These are phyloP conservation scores for Periconia sp. DNA, from an alignment of 2,329 filamentous ascomycete species.

Conservation along the genomic window DNA sequence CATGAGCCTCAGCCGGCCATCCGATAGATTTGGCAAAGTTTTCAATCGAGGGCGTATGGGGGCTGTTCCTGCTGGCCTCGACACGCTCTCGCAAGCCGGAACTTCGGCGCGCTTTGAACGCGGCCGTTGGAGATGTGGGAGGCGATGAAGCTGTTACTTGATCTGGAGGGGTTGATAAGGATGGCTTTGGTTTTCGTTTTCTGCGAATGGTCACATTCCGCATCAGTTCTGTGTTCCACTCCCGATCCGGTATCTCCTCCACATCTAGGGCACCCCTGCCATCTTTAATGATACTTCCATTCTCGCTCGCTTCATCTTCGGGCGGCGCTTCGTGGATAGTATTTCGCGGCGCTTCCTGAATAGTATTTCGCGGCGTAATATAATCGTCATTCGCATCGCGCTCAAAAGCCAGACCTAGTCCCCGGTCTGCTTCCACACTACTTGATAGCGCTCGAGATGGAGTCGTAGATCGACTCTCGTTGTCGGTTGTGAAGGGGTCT, in stretches of 20 bases:
- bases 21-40: constrained; percentile 53
- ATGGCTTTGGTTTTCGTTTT: constrained; percentile 31
- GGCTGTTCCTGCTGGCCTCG: constrained; percentile 35
- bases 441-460: constrained; percentile 29
- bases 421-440: constrained; percentile 33
- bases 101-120: constrained; percentile 20
- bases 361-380: constrained; percentile 33
- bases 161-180: background rate
- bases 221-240: constrained; percentile 46
- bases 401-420: constrained; percentile 41
- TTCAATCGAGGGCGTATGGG: constrained; percentile 46
- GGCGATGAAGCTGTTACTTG: background rate
- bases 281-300: constrained; percentile 10
- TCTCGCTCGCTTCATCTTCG: constrained; percentile 15
- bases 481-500: constrained; percentile 40
- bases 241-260: constrained; percentile 35
- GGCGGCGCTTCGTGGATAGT: constrained; percentile 4
- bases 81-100: constrained; percentile 37
- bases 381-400: constrained; percentile 30
- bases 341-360: constrained; percentile 28
- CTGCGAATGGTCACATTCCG: constrained; percentile 45
- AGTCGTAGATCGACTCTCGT: constrained; percentile 31
- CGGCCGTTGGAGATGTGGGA: constrained; percentile 21
- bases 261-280: constrained; percentile 19
- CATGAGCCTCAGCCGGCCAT: constrained; percentile 47